Base-by-base conservation (phyloP, 441 rosid genomes). In the Jatropha multifida region DNA sequence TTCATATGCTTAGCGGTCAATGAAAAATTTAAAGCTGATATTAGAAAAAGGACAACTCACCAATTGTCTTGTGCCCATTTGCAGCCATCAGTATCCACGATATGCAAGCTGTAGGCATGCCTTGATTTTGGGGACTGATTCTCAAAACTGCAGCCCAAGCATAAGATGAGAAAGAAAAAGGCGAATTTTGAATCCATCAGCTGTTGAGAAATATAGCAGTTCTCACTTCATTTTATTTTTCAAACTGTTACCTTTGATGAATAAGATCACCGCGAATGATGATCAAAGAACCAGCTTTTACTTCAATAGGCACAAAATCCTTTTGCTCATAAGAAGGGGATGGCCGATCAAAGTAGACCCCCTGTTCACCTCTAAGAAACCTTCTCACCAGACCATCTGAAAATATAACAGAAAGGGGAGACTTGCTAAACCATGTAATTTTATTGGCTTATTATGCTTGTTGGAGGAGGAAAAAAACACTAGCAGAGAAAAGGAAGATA, bases 21-120 rank as follows among this genome's bases (percentile, higher is more conserved):
- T 58, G 38, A 42, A 40, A 72, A 59, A 60, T 26, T 14, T 44
- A 27, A 72, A 71, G 17, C 56, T 10, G 38, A 8, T 14, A 44
- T 1, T 17, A 10, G 38, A 7, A 4, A 58, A 68, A 20, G 42
- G 23, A 11, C 10, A 59, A 67, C 85, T 85, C 75, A 90, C 98
- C 97, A 96, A 82, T 96, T 96, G 60, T 89, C 94, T 79, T 83
- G 66, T 20, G 92, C 87, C 99, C 99, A 96, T 80, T 88, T 92
- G 86, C 97, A 95, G 78, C 97, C 97, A 77, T 85, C 96, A 79
- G 99, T 88, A 78, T 96, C 97, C 60, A 96, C 94, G 49, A 85
- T 94, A 78, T 92, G 98, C 88, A 86, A 79, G 88, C 98, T 94
- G 85, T 92, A 92, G 42, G 98, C 97, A 87, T 94, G 99, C 84